Base-by-base conservation (phyloP, 2,329 filamentous ascomycete species). In the Exophiala sp. region DNA sequence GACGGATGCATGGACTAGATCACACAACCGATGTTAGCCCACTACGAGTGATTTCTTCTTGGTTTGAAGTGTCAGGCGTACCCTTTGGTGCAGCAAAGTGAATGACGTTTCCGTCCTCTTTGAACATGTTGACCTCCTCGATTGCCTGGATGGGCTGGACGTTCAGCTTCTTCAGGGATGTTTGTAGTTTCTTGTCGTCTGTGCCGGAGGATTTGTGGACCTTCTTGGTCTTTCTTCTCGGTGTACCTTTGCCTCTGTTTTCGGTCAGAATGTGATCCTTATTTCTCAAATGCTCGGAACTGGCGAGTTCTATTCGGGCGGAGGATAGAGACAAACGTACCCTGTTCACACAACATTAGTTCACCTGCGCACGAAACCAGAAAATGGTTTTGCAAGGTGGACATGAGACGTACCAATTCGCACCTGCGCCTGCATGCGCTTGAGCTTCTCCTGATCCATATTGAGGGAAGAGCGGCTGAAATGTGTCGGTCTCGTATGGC, bases 41-140 rank as follows among this genome's bases (percentile, higher is more conserved):
- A 5, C 24, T 34, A 45, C 43, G 45, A 12, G 35, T 38, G 11
- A 5, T 11, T 16, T 10, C 35, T 16, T 16, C 35, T 38, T 16
- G 35, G 35, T 7, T 5, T 38, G 11, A 10, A 9, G 35, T 43
- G 21, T 2, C 20, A 39, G 33, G 80, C 84, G 71, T 79, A 97
- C 94, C 94, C 83, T 96, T 96, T 68, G 94, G 94, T 71, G 89
- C 89, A 69, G 90, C 88, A 75, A 99, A 99, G 85, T 99, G 94
- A 72, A 99, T 97, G 76, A 99, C 94, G 77, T 99, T 99, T 76
- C 94, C 94, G 74, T 99, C 94, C 73, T 89, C 88, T 88, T 99
- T 99, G 87, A 99, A 99, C 94, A 99, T 99, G 87, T 99, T 99
- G 75, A 99, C 94, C 83, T 99, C 94, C 86, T 99, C 94, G 69